Conservation (phyloP, 140 eudicot genomes). For the Ambrosia hybrid region DNA sequence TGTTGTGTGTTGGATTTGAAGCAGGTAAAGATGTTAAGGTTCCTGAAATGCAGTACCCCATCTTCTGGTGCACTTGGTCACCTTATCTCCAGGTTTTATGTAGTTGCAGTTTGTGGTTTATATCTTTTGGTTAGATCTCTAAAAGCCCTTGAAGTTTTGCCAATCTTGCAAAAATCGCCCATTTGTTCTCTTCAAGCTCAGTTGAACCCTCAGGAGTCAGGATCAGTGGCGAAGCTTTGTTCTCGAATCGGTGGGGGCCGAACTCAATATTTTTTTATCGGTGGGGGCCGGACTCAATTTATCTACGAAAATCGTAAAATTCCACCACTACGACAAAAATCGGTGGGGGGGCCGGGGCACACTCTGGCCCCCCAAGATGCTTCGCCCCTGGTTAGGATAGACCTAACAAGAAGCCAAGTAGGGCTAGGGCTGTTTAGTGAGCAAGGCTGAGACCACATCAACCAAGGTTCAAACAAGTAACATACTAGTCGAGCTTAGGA, state of each 20-base stretch:
- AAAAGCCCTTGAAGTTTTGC: slow-evolving; percentile 27
- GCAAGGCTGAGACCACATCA: neutral
- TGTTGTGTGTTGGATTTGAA: slow-evolving; percentile 30
- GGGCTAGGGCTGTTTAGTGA: too few species aligned
- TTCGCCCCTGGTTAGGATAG: too few species aligned
- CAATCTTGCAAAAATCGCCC: slow-evolving; percentile 11
- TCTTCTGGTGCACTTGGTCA: slow-evolving; percentile 29
- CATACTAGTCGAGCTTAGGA: neutral
- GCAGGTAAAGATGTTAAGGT: slow-evolving; percentile 30
- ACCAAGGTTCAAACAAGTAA: neutral
- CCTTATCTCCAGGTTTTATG: slow-evolving; percentile 35
- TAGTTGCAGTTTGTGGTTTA: slow-evolving; percentile 34
- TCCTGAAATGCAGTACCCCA: slow-evolving; percentile 41
- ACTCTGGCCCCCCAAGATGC: too few species aligned
- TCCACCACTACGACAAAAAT: too few species aligned
- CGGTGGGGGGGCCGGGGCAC: too few species aligned
- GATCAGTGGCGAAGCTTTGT: too few species aligned
- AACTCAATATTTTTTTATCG: too few species aligned
- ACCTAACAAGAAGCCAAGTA: neutral
- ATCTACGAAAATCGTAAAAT: too few species aligned
- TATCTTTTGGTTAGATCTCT: slow-evolving; percentile 22
- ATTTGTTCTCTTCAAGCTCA: neutral
- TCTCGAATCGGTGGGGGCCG: too few species aligned
- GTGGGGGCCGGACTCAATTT: too few species aligned
- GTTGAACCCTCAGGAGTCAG: neutral